Evolutionary conservation across 1,139 yeast genomes (phyloP).

Genomic region (Sugiyamaella neomexicana): DNA sequence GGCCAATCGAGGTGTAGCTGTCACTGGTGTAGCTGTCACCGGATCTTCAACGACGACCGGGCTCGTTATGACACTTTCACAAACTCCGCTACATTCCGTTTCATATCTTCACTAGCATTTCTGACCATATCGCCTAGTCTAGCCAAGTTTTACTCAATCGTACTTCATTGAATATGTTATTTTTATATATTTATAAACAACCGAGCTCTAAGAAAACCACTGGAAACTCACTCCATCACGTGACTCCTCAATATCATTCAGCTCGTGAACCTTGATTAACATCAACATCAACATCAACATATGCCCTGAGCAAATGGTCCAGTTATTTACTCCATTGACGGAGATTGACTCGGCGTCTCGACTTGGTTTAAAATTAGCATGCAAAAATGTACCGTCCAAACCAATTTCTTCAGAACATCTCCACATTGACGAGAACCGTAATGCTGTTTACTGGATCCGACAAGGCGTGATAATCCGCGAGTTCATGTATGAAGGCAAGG

Average conservation of each 20-base stretch:
- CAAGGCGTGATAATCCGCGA: slow-evolving; percentile 54
- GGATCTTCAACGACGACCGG: too few relatives aligned
- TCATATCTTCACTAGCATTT: too few relatives aligned
- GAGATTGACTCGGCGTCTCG: neutral
- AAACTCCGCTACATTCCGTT: too few relatives aligned
- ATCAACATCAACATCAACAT: neutral
- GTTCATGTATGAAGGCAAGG: slow-evolving; percentile 48
- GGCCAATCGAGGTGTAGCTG: too few relatives aligned
- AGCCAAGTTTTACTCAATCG: too few relatives aligned
- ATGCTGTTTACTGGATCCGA: slow-evolving; percentile 46
- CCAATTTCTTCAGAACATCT: slow-evolving; percentile 12
- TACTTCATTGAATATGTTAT: too few relatives aligned
- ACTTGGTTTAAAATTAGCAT: neutral
- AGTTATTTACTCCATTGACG: slow-evolving; percentile 2
- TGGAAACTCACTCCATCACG: too few relatives aligned
- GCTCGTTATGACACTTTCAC: too few relatives aligned
- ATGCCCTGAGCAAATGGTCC: neutral
- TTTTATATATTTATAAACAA: too few relatives aligned
- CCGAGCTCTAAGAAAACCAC: too few relatives aligned
- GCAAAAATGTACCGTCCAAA: neutral
- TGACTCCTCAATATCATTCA: neutral
- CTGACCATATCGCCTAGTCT: too few relatives aligned
- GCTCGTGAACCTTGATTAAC: neutral
- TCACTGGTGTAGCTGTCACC: too few relatives aligned
- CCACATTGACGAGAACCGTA: slow-evolving; percentile 2